phyloP scores from a whole-genome alignment of 805 yeast species.

The Blastobotrys parvus region DNA sequence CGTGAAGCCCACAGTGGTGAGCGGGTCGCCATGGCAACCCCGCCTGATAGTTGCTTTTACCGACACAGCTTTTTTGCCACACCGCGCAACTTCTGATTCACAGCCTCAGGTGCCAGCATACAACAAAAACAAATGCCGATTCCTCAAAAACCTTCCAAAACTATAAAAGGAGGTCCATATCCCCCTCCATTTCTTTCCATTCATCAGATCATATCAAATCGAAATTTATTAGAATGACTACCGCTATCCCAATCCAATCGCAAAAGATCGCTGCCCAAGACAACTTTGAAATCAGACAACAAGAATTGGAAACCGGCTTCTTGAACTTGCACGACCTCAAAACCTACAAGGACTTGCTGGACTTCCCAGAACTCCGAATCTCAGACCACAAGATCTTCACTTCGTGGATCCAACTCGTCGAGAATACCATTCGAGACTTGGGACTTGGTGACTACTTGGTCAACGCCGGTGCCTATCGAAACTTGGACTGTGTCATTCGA shows the following conservation, averaged over 20 bases:
- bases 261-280: too few species aligned
- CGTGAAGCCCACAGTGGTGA: too few species aligned
- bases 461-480: not conserved
- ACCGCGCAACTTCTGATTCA: too few species aligned
- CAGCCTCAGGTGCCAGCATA: too few species aligned
- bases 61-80: too few species aligned
- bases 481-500: slow-evolving; percentile 2
- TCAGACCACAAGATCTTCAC: not conserved
- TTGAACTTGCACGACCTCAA: not conserved
- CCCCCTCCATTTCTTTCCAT: too few species aligned
- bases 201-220: too few species aligned
- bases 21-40: too few species aligned
- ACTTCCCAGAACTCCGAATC: slow-evolving; percentile 1
- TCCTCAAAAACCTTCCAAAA: too few species aligned
- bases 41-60: too few species aligned
- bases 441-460: not conserved
- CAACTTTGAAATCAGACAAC: not conserved
- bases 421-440: not conserved
- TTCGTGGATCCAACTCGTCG: not conserved
- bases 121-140: too few species aligned
- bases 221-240: not conserved
- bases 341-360: not conserved
- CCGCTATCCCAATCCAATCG: not conserved
- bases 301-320: not conserved
- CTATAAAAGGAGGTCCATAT: not conserved